Conservation (phyloP, 2,329 filamentous ascomycete genomes). For the Cytospora piceicola region DNA sequence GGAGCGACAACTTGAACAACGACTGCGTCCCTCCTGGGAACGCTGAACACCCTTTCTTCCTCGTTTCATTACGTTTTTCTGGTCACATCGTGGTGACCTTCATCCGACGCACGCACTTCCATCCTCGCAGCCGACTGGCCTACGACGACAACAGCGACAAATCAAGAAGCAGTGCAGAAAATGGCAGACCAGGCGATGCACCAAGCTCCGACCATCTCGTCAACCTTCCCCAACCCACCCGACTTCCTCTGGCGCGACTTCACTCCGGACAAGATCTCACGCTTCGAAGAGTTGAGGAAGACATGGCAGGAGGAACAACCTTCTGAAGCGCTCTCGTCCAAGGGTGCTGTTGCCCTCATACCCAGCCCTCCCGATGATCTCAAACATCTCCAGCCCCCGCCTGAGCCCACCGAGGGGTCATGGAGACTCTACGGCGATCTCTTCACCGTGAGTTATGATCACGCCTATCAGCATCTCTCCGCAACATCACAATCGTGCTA, state of each 20-base stretch:
- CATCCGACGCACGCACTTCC: not conserved
- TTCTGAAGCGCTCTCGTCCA: conserved; percentile 34
- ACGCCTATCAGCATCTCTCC: conserved; percentile 5
- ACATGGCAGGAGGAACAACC: conserved; percentile 41
- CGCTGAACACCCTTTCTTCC: conserved; percentile 3
- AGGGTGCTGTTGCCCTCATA: conserved; percentile 40
- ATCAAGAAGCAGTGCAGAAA: not conserved
- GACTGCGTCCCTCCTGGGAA: conserved; percentile 26
- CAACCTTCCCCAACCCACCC: conserved; percentile 82
- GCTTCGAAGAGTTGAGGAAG: conserved; percentile 51
- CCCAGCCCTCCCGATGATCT: conserved; percentile 70
- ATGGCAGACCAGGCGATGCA: conserved; percentile 64
- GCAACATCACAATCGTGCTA: not conserved
- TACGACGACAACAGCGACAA: not conserved
- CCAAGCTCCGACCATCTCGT: conserved; percentile 46
- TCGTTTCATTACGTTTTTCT: not conserved
- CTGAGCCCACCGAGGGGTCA: conserved; percentile 69
- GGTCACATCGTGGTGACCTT: not conserved
- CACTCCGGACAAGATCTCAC: conserved; percentile 72
- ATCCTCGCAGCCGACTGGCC: not conserved
- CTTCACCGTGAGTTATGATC: conserved; percentile 52
- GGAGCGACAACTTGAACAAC: conserved; percentile 12
- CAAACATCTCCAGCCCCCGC: conserved; percentile 78
- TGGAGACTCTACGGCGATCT: conserved; percentile 76
- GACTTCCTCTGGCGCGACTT: conserved; percentile 84